These are phyloP conservation scores for Arabidopsis hybrid DNA, from an alignment of 441 rosid species.

Conservation along the genomic window DNA sequence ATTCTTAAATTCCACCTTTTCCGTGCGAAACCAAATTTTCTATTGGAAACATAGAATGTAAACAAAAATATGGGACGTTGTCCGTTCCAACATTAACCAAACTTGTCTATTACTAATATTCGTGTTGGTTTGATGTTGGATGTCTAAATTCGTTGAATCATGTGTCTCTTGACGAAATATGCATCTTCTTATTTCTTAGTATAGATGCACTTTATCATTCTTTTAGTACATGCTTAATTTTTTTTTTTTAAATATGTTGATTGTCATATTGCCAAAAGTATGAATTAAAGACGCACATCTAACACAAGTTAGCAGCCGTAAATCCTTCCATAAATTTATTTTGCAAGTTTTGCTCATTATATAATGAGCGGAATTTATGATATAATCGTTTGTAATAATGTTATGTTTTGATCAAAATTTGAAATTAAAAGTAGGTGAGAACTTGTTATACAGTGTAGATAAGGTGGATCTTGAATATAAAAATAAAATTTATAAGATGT, in stretches of 20 bases:
- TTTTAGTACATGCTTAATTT: conserved; percentile 10
- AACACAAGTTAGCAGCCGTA: neutral
- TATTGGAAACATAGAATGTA: conserved; percentile 28
- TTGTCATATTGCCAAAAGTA: conserved; percentile 2
- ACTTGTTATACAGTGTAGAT: neutral
- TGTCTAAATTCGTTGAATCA: conserved; percentile 40
- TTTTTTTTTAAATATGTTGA: neutral
- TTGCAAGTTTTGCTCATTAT: neutral
- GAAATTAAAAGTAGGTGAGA: neutral
- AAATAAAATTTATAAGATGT: neutral
- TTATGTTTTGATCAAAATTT: neutral
- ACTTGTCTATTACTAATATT: conserved; percentile 30
- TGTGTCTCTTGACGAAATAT: conserved; percentile 15
- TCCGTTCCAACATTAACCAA: conserved; percentile 42
- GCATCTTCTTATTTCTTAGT: conserved; percentile 3
- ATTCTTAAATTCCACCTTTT: conserved; percentile 14
- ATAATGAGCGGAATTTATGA: neutral
- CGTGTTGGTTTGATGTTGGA: conserved; percentile 30
- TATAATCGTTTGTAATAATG: neutral
- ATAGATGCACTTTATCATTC: neutral
- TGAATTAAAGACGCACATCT: conserved; percentile 2
- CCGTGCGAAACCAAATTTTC: conserved; percentile 7
- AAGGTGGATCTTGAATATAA: neutral
- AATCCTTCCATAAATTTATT: too few species aligned
- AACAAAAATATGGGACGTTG: conserved; percentile 33